phyloP scores from a whole-genome alignment of 495 filamentous ascomycete species.

The Bacidia gigantensis region DNA sequence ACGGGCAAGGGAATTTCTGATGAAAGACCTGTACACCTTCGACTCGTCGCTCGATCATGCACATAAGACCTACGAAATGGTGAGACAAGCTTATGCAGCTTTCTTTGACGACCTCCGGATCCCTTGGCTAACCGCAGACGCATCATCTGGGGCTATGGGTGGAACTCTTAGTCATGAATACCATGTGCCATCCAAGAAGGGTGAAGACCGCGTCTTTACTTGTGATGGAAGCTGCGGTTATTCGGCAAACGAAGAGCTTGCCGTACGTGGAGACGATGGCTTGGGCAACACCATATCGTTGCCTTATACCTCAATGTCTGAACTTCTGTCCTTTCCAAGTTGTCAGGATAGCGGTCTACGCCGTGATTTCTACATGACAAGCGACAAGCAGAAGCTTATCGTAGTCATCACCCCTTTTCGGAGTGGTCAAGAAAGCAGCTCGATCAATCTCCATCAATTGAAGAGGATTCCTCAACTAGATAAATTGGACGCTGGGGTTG shows the following conservation, averaged over 20 bases:
- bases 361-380: neutral
- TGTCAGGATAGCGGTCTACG: neutral
- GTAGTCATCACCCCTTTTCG: slow-evolving; percentile 46
- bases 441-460: slow-evolving; percentile 49
- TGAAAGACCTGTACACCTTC: slow-evolving; percentile 99
- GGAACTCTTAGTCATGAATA: slow-evolving; percentile 90
- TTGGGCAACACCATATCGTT: too few species aligned
- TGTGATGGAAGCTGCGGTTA: slow-evolving; percentile 57
- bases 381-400: slow-evolving; percentile 41
- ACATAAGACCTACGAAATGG: slow-evolving; percentile 59
- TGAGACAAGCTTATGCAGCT: slow-evolving; percentile 52
- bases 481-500: slow-evolving; percentile 12
- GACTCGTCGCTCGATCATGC: slow-evolving; percentile 54
- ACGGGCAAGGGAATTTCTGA: slow-evolving; percentile 83
- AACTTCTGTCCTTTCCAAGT: too few species aligned
- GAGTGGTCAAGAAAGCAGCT: slow-evolving; percentile 35
- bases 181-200: slow-evolving; percentile 64
- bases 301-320: too few species aligned
- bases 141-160: slow-evolving; percentile 92
- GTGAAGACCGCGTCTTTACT: slow-evolving; percentile 72
- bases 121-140: slow-evolving; percentile 71
- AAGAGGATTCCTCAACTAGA: slow-evolving; percentile 16
- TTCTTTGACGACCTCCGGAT: slow-evolving; percentile 76
- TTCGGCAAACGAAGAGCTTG: slow-evolving; percentile 76
- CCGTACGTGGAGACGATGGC: slow-evolving; percentile 21